Base-by-base conservation (phyloP, 2,329 filamentous ascomycete species). In the Colletotrichum incanum region DNA sequence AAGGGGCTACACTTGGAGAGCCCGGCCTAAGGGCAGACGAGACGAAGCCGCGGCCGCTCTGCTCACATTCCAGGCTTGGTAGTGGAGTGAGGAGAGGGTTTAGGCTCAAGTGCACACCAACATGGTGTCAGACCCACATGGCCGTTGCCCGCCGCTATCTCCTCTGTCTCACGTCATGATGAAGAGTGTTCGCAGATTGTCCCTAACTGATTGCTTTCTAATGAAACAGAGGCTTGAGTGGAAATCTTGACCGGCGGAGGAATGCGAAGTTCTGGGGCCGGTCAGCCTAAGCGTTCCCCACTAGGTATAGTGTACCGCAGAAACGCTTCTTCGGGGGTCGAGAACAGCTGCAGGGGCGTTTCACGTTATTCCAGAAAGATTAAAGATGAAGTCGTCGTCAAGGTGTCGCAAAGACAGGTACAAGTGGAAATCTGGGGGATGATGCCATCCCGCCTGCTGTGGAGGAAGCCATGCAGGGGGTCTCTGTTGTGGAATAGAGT, bases 371-470 rank as follows among this genome's bases (percentile, higher is more conserved):
- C 62, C 59, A 72, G 70, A 72, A 64, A 64, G 59, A 55, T 41
- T 59, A 59, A 31, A 52, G 28, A 47, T 34, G 55, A 39, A 45
- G 50, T 28, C 34, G 56, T 37, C 34, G 37, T 39, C 54, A 14
- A 64, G n/a, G 61, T 43, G 31, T 54, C 59, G 70, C 68, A 67
- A 63, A 69, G 54, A 64, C 59, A 43, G 59, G 65, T 3, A 47
- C 43, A 28, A 12, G 56, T 55, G 70, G 39, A 70, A 59, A 72
- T 69, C 65, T 65, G 70, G 70, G 65, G 70, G 65, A 70, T 70
- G 70, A 70, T 62, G 70, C 65, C 56, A 72, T 70, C 45, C 70
- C 65, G 52, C 58, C 20, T 31, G 39, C 54, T 39, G 65, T 55
- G 54, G 70, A 69, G 70, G 54, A 59, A 18, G 23, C 18, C 37